phyloP scores from a whole-genome alignment of 2,329 filamentous ascomycete species.

The Aureobasidium musti region DNA sequence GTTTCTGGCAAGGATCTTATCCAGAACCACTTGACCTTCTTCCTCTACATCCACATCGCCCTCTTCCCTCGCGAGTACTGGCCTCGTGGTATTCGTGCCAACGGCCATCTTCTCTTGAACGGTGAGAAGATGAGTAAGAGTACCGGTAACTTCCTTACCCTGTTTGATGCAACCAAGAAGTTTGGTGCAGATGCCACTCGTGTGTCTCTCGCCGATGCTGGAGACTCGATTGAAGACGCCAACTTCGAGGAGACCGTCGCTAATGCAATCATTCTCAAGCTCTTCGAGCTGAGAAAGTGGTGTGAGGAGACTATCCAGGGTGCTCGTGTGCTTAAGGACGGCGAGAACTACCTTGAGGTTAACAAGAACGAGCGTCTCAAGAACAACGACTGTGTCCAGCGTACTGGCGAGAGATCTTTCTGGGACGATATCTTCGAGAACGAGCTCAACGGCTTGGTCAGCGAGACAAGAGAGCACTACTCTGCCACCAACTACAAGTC shows the following conservation, averaged over 20 bases:
- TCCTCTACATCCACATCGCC: conserved; percentile 89
- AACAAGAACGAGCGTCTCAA: conserved; percentile 49
- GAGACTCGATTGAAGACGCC: conserved; percentile 90
- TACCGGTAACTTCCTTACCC: conserved; percentile 94
- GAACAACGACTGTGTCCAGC: conserved; percentile 63
- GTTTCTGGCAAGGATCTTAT: conserved; percentile 92
- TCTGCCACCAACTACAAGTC: conserved; percentile 78
- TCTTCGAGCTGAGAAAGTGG: conserved; percentile 85
- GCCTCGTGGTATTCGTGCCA: conserved; percentile 81
- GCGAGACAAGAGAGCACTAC: conserved; percentile 77
- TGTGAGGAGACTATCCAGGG: conserved; percentile 81
- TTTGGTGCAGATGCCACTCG: conserved; percentile 92
- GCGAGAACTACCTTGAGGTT: conserved; percentile 47
- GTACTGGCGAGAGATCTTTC: conserved; percentile 73
- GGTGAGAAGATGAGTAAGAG: conserved; percentile 99
- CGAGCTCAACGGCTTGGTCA: conserved; percentile 82
- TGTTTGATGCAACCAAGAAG: conserved; percentile 82
- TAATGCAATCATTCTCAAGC: conserved; percentile 83
- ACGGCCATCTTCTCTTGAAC: conserved; percentile 92
- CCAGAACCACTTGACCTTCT: conserved; percentile 94
- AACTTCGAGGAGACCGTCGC: conserved; percentile 97
- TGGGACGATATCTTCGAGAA: conserved; percentile 91
- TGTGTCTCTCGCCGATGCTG: conserved; percentile 89
- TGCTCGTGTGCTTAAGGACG: conserved; percentile 48
- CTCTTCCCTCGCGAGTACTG: conserved; percentile 87